Evolutionary conservation across 192 early-diverging fungal species (phyloP).

Genomic region (Mortierella claussenii): DNA sequence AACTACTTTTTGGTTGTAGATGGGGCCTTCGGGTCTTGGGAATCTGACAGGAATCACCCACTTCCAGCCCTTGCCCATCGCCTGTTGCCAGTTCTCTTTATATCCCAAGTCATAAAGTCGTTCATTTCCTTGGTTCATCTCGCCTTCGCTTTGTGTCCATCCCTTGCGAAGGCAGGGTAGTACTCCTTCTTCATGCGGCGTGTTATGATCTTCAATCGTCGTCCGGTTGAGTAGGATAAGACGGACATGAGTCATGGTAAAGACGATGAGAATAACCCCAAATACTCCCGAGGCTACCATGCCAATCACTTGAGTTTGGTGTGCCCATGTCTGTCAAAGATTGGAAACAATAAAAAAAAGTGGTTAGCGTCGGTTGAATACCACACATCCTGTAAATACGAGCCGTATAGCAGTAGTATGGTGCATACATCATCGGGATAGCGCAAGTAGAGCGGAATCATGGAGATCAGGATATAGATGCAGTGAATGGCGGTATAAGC

Average conservation of each 20-base stretch:
- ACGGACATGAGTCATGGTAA: slow-evolving; percentile 53
- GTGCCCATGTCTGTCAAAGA: slow-evolving; percentile 18
- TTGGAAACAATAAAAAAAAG: slow-evolving; percentile 1
- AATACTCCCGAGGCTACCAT: slow-evolving; percentile 49
- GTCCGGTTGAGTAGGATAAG: slow-evolving; percentile 61
- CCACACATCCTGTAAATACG: slow-evolving; percentile 6
- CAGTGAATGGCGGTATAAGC: slow-evolving; percentile 59
- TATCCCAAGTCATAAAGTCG: slow-evolving; percentile 55
- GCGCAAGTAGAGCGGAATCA: slow-evolving; percentile 39
- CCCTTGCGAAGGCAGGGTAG: slow-evolving; percentile 54
- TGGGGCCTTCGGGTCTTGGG: slow-evolving; percentile 22
- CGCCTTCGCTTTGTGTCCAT: slow-evolving; percentile 47
- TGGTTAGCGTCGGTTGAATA: background rate
- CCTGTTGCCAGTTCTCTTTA: slow-evolving; percentile 57
- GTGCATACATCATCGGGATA: slow-evolving; percentile 37
- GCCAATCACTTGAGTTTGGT: slow-evolving; percentile 27
- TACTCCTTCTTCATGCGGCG: slow-evolving; percentile 46
- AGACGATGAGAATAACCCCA: slow-evolving; percentile 56
- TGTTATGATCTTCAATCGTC: slow-evolving; percentile 59
- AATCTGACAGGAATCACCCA: slow-evolving; percentile 27
- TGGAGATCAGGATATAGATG: slow-evolving; percentile 51
- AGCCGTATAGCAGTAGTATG: too few species aligned
- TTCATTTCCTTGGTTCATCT: slow-evolving; percentile 43
- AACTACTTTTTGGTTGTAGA: slow-evolving; percentile 45
- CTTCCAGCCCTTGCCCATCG: slow-evolving; percentile 57